Evolutionary conservation across 441 rosid genomes (phyloP).

Genomic region (Erodium trifolium): DNA sequence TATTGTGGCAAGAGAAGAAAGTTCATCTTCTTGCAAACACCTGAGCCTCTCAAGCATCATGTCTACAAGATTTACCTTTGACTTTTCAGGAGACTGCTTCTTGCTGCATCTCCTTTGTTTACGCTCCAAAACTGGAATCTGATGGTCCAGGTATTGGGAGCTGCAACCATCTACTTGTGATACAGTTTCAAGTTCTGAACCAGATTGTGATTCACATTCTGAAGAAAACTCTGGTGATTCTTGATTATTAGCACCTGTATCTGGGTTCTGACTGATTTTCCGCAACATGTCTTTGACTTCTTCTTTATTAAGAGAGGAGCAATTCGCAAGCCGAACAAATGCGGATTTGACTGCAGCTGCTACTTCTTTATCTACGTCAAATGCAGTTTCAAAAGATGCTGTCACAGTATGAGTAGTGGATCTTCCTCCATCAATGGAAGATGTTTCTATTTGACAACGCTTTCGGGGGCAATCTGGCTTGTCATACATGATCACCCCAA

Average conservation of each 20-base stretch:
- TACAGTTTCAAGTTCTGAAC: slow-evolving; percentile 34
- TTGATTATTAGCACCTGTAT: slow-evolving; percentile 29
- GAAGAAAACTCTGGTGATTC: slow-evolving; percentile 41
- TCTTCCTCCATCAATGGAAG: slow-evolving; percentile 37
- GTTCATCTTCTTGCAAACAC: slow-evolving; percentile 72
- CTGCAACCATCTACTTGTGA: slow-evolving; percentile 27
- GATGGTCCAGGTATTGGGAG: slow-evolving; percentile 22
- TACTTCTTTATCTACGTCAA: slow-evolving; percentile 89
- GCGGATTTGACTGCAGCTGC: slow-evolving; percentile 82
- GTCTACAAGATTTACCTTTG: slow-evolving; percentile 47
- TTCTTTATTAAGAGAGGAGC: slow-evolving; percentile 48
- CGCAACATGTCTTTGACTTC: slow-evolving; percentile 59
- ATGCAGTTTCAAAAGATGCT: slow-evolving; percentile 82
- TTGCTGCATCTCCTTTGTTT: slow-evolving; percentile 44
- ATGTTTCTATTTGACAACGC: slow-evolving; percentile 41
- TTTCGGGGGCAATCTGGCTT: slow-evolving; percentile 59
- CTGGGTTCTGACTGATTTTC: slow-evolving; percentile 73
- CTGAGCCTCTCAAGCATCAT: slow-evolving; percentile 80
- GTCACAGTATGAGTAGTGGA: slow-evolving; percentile 65
- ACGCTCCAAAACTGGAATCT: slow-evolving; percentile 24
- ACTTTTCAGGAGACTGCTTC: slow-evolving; percentile 57
- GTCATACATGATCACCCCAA: slow-evolving; percentile 83
- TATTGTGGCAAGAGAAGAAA: slow-evolving; percentile 80
- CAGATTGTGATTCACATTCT: slow-evolving; percentile 54
- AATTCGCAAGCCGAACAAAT: slow-evolving; percentile 50